Conservation (phyloP, 2,329 filamentous ascomycete genomes). For the Erysiphe pulchra region DNA sequence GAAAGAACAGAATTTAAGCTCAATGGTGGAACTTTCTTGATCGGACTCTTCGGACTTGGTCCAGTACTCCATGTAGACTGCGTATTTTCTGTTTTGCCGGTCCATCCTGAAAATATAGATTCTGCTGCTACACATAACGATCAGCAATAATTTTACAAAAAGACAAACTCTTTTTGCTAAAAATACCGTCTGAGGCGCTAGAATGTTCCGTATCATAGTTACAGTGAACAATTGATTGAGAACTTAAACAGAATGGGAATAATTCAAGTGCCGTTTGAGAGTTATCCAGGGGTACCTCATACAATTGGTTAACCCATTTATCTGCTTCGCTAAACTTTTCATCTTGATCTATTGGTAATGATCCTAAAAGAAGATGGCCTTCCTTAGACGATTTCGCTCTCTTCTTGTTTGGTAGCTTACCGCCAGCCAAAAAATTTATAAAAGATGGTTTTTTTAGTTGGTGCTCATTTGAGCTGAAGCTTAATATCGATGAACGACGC, state of each 20-base stretch:
- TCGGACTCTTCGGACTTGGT: conserved; percentile 8
- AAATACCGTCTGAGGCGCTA: conserved; percentile 7
- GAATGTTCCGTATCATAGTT: conserved; percentile 5
- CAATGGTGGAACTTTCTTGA: conserved; percentile 16
- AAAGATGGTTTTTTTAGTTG: conserved; percentile 2
- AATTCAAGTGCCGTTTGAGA: neutral
- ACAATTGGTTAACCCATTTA: neutral
- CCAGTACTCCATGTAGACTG: conserved; percentile 14
- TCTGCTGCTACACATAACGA: conserved; percentile 12
- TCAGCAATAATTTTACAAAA: neutral
- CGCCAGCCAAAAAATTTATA: conserved; percentile 2
- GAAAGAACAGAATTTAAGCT: conserved; percentile 19
- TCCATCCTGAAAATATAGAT: conserved; percentile 21
- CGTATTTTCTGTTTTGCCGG: conserved; percentile 14
- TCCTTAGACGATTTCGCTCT: neutral
- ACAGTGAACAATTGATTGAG: neutral
- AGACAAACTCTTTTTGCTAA: neutral
- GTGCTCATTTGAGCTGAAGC: conserved; percentile 3
- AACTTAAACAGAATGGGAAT: neutral
- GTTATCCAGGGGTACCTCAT: neutral
- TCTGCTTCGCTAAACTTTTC: neutral
- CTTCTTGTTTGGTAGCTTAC: neutral
- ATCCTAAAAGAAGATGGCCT: neutral
- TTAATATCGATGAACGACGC: conserved; percentile 3
- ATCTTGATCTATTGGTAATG: neutral